A percentile compares a stretch with the other conserved stretches of the same genome.
Evolutionary conservation across 495 filamentous ascomycete species (phyloP).

Genomic region (Podospora comata): DNA sequence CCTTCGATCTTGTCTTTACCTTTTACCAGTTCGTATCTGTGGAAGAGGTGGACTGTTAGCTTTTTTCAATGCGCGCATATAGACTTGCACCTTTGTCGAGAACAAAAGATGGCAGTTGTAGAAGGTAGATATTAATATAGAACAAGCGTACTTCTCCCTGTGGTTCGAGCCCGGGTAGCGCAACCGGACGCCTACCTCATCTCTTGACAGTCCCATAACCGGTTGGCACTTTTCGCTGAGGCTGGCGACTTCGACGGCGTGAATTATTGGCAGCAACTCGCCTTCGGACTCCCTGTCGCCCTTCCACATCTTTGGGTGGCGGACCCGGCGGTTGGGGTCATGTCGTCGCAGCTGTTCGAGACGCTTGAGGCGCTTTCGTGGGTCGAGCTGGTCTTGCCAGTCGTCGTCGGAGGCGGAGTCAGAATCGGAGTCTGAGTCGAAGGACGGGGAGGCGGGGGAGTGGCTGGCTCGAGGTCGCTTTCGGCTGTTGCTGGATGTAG

Average conservation of each 20-base stretch:
- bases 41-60: slow-evolving; percentile 6
- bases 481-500: slow-evolving; percentile 24
- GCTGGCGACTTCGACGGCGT: slow-evolving; percentile 65
- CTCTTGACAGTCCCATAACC: slow-evolving; percentile 43
- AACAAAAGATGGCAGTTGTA: background rate
- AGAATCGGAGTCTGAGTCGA: slow-evolving; percentile 23
- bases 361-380: slow-evolving; percentile 34
- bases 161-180: slow-evolving; percentile 71
- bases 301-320: slow-evolving; percentile 54
- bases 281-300: slow-evolving; percentile 48
- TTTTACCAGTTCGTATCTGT: slow-evolving; percentile 72
- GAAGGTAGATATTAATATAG: background rate
- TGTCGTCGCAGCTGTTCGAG: slow-evolving; percentile 21
- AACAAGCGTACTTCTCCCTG: slow-evolving; percentile 59
- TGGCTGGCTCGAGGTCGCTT: slow-evolving; percentile 22
- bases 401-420: slow-evolving; percentile 33
- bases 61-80: background rate
- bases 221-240: slow-evolving; percentile 47
- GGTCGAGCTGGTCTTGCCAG: slow-evolving; percentile 35
- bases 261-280: slow-evolving; percentile 47
- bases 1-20: slow-evolving; percentile 82
- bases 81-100: background rate
- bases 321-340: slow-evolving; percentile 58
- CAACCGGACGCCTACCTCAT: slow-evolving; percentile 56
- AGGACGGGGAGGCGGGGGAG: slow-evolving; percentile 19